These are phyloP conservation scores for Galerina sulciceps DNA, from an alignment of 768 basidiomycete genomes.

Conservation along the genomic window DNA sequence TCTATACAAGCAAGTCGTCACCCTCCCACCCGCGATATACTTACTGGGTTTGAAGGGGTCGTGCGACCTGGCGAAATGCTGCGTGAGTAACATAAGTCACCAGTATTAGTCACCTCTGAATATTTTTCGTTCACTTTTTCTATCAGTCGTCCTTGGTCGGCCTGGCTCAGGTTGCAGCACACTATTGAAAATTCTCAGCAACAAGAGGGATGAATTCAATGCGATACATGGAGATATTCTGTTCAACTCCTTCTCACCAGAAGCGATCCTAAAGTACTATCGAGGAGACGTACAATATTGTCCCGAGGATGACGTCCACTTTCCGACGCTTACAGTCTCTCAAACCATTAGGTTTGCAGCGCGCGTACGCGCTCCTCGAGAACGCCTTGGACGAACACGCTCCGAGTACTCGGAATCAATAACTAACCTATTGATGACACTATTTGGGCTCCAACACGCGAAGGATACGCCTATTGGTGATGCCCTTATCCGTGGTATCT, in stretches of 20 bases:
- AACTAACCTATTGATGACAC: conserved; percentile 59
- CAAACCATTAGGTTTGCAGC: conserved; percentile 77
- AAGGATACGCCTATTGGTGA: conserved; percentile 79
- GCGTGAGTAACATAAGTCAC: conserved; percentile 47
- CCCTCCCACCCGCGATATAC: conserved; percentile 66
- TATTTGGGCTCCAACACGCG: conserved; percentile 79
- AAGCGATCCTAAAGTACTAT: conserved; percentile 64
- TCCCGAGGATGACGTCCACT: conserved; percentile 87
- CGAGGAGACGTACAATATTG: conserved; percentile 83
- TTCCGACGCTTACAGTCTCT: conserved; percentile 81
- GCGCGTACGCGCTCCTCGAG: conserved; percentile 66
- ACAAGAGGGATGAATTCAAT: conserved; percentile 72
- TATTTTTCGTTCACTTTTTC: conserved; percentile 10
- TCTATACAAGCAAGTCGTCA: conserved; percentile 54
- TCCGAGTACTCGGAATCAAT: conserved; percentile 44
- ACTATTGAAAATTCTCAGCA: conserved; percentile 80
- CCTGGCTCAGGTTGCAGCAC: conserved; percentile 88
- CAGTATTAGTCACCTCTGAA: conserved; percentile 24
- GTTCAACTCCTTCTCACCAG: conserved; percentile 77
- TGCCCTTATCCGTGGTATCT: conserved; percentile 71
- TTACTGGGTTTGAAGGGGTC: conserved; percentile 67
- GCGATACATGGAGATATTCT: conserved; percentile 69
- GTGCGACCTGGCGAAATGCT: conserved; percentile 78
- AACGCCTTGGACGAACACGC: conserved; percentile 47
- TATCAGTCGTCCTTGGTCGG: conserved; percentile 78